phyloP scores from a whole-genome alignment of 208 protist genomes.

The Crithidia expoeki region DNA sequence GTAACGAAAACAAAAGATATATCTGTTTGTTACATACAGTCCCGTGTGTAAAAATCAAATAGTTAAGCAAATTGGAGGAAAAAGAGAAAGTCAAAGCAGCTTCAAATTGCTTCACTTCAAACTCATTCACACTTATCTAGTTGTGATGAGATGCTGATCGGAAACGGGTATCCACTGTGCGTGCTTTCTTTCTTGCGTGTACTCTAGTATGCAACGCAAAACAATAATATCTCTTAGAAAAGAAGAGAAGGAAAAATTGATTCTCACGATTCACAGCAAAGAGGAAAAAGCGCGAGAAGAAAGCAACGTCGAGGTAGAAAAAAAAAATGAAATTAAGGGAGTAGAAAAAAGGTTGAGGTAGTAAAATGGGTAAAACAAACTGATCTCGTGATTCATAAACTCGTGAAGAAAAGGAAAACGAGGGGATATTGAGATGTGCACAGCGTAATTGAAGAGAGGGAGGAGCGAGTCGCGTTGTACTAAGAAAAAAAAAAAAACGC shows the following conservation, averaged over 20 bases:
- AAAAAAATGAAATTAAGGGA: slow-evolving; percentile 1
- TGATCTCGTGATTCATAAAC: no score
- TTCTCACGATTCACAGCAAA: background rate
- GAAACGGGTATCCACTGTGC: background rate
- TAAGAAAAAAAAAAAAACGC: slow-evolving; percentile 1
- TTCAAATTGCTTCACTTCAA: background rate
- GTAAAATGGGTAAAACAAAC: slow-evolving; percentile 7
- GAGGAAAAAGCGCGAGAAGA: slow-evolving; percentile 8
- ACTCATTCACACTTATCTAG: background rate
- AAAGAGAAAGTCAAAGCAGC: background rate
- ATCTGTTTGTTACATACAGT: background rate
- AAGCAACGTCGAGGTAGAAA: slow-evolving; percentile 15
- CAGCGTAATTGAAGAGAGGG: background rate
- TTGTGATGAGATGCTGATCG: slow-evolving; percentile 8
- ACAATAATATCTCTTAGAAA: background rate
- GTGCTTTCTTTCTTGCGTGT: background rate
- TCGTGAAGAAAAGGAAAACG: slow-evolving; percentile 20
- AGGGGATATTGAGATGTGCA: background rate
- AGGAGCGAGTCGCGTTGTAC: background rate
- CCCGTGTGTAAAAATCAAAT: no score
- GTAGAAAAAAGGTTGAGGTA: slow-evolving; percentile 27
- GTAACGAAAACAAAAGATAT: slow-evolving; percentile 4
- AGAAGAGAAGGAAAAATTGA: background rate
- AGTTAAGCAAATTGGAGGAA: no score
- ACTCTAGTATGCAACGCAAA: background rate